These are phyloP conservation scores for Aspergillus aculeatus DNA, from an alignment of 2,329 filamentous ascomycete genomes.

Conservation along the genomic window DNA sequence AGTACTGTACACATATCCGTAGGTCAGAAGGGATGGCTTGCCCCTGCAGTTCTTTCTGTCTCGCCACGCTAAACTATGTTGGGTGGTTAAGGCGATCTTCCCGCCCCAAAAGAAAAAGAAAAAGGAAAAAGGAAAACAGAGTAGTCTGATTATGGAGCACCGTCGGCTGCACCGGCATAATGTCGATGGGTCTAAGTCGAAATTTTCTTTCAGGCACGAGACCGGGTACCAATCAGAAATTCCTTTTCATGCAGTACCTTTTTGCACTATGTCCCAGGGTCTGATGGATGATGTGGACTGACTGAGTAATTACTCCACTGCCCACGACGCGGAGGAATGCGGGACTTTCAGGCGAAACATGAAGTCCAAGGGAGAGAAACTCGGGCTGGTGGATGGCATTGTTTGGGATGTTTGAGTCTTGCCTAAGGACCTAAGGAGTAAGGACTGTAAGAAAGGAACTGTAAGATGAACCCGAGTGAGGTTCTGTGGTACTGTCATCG, in stretches of 20 bases:
- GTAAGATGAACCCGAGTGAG: neutral
- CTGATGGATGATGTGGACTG: neutral
- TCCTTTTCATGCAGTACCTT: neutral
- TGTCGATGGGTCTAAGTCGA: constrained; percentile 3
- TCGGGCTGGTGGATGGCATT: neutral
- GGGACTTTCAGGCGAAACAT: neutral
- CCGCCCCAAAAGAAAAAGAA: neutral
- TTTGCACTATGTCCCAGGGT: neutral
- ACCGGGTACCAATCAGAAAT: neutral
- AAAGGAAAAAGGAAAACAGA: neutral
- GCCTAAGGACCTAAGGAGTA: neutral
- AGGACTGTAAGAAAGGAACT: neutral
- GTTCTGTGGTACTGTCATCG: constrained; percentile 5
- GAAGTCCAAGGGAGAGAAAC: neutral
- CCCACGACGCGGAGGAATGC: neutral
- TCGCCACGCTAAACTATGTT: neutral
- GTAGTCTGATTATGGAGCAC: neutral
- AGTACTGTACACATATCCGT: too few species aligned
- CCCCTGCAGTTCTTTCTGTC: neutral
- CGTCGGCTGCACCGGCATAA: constrained; percentile 6
- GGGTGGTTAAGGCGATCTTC: neutral
- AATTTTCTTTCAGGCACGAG: constrained; percentile 1
- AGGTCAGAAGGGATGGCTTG: neutral
- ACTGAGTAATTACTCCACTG: neutral
- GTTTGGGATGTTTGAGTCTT: constrained; percentile 3